These are phyloP conservation scores for Diaporthe aspalathi DNA, from an alignment of 2,329 filamentous ascomycete genomes.

Conservation along the genomic window DNA sequence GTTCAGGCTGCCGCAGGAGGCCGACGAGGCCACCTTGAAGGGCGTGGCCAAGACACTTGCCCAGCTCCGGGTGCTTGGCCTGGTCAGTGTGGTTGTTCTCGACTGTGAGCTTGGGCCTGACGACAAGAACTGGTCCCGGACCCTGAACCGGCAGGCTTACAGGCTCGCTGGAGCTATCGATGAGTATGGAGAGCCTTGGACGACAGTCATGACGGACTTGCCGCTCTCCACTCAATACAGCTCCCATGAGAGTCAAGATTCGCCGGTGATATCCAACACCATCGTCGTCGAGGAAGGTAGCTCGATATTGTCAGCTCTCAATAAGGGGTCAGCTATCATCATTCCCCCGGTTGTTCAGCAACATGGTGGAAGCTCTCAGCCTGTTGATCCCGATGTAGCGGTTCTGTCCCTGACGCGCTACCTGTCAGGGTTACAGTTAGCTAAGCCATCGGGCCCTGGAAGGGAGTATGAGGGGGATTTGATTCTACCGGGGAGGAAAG, in stretches of 20 bases:
- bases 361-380: constrained; percentile 47
- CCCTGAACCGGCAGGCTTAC: constrained; percentile 70
- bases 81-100: constrained; percentile 84
- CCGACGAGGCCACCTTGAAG: constrained; percentile 75
- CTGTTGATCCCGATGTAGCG: constrained; percentile 67
- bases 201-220: constrained; percentile 71
- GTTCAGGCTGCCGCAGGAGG: constrained; percentile 77
- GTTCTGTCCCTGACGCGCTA: constrained; percentile 82
- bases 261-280: constrained; percentile 46
- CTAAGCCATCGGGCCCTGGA: constrained; percentile 49
- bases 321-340: constrained; percentile 76
- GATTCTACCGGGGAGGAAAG: constrained; percentile 56
- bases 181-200: constrained; percentile 73
- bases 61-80: constrained; percentile 84
- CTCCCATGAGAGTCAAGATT: constrained; percentile 44
- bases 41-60: constrained; percentile 86
- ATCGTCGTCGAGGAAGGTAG: constrained; percentile 59
- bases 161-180: constrained; percentile 82
- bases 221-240: constrained; percentile 54
- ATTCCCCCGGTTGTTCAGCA: constrained; percentile 57
- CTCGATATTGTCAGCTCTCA: constrained; percentile 73
- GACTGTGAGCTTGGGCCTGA: constrained; percentile 69
- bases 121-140: constrained; percentile 45
- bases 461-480: constrained; percentile 45
- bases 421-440: constrained; percentile 74